phyloP scores from a whole-genome alignment of 768 basidiomycete genomes.

The Hydnomerulius pinastri region DNA sequence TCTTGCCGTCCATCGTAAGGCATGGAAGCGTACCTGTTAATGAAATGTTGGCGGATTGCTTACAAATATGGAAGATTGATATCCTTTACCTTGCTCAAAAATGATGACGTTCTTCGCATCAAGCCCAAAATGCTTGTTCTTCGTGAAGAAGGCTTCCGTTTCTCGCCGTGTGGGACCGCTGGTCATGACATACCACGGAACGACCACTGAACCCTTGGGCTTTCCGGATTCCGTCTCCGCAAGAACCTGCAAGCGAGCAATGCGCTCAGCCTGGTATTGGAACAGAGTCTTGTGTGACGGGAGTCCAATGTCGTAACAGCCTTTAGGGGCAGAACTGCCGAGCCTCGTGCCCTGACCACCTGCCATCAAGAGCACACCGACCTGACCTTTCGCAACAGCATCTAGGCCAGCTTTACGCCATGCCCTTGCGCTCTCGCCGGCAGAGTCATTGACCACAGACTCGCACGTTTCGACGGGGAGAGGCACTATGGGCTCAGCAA shows the following conservation, averaged over 20 bases:
- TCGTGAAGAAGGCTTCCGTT: slow-evolving; percentile 83
- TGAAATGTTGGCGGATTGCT: not conserved
- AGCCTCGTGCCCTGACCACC: slow-evolving; percentile 97
- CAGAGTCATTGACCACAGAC: slow-evolving; percentile 53
- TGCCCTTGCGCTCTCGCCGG: slow-evolving; percentile 59
- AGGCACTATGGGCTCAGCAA: slow-evolving; percentile 67
- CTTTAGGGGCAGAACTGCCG: slow-evolving; percentile 91
- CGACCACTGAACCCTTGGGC: slow-evolving; percentile 59
- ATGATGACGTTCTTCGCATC: slow-evolving; percentile 78
- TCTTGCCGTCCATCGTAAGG: slow-evolving; percentile 90
- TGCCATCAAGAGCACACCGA: slow-evolving; percentile 97
- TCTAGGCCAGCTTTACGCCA: slow-evolving; percentile 82
- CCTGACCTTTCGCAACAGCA: slow-evolving; percentile 79
- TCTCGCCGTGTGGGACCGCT: slow-evolving; percentile 90
- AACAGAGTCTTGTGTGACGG: slow-evolving; percentile 93
- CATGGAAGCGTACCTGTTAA: slow-evolving; percentile 89
- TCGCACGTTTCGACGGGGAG: slow-evolving; percentile 77
- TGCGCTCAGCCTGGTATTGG: slow-evolving; percentile 97
- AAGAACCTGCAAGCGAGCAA: slow-evolving; percentile 76
- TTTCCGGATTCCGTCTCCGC: slow-evolving; percentile 61
- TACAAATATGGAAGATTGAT: slow-evolving; percentile 2
- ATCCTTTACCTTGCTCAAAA: slow-evolving; percentile 88
- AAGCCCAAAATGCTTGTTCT: slow-evolving; percentile 82
- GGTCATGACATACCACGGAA: slow-evolving; percentile 99
- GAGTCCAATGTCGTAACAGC: slow-evolving; percentile 96